Evolutionary conservation across 2,329 filamentous ascomycete species (phyloP).

Genomic region (Colletotrichum melonis): DNA sequence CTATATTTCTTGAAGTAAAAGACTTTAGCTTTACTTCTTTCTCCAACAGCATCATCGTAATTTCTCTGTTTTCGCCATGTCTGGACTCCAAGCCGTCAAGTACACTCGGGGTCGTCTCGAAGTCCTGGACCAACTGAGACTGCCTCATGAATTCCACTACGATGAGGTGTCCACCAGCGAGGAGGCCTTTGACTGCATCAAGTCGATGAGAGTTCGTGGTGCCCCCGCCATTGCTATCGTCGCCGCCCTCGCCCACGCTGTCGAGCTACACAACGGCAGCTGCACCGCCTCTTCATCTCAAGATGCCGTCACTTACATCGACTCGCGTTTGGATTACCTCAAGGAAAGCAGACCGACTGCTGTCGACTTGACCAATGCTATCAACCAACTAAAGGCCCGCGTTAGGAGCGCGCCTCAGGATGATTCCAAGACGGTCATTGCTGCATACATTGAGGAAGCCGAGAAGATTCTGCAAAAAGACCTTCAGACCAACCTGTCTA

Average conservation of each 20-base stretch:
- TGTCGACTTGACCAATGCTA: conserved; percentile 93
- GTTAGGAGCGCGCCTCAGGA: conserved; percentile 60
- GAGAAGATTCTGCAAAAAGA: conserved; percentile 91
- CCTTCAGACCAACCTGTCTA: conserved; percentile 85
- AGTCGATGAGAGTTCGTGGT: conserved; percentile 79
- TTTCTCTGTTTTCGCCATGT: conserved; percentile 50
- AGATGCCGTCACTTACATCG: conserved; percentile 78
- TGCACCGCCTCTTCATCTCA: conserved; percentile 57
- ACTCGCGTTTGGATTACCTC: conserved; percentile 84
- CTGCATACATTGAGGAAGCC: conserved; percentile 81
- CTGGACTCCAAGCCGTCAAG: conserved; percentile 80
- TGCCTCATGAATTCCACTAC: conserved; percentile 85
- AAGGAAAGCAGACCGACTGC: conserved; percentile 92
- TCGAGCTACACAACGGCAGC: conserved; percentile 76
- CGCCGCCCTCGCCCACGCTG: conserved; percentile 88
- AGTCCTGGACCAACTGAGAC: conserved; percentile 85
- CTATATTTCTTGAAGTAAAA: neutral
- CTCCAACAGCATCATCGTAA: neutral
- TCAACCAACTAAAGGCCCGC: conserved; percentile 78
- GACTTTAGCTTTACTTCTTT: neutral
- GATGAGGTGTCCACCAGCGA: conserved; percentile 76
- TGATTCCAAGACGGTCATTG: conserved; percentile 64
- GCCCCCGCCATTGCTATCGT: conserved; percentile 98
- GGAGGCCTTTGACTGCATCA: conserved; percentile 86
- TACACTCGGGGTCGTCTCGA: conserved; percentile 78